Conservation (phyloP, 495 filamentous ascomycete genomes). For the Echria macrotheca region DNA sequence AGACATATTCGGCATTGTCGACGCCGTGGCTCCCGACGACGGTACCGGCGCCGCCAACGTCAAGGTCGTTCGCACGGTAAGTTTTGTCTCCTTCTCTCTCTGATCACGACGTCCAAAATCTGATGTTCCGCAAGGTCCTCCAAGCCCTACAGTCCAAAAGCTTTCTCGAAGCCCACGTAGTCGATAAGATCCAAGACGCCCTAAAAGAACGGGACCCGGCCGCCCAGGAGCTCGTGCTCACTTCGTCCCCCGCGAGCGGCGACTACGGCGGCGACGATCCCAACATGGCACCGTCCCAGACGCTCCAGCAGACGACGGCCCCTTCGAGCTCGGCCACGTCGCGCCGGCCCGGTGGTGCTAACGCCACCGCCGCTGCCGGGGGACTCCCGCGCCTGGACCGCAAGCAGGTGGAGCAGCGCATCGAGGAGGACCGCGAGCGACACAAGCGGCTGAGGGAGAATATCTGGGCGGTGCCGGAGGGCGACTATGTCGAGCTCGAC, state of each 20-base stretch:
- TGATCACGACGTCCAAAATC: too few species aligned
- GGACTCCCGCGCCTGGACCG: too few species aligned
- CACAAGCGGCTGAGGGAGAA: conserved; percentile 86
- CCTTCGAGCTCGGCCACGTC: conserved; percentile 43
- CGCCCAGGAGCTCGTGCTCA: conserved; percentile 32
- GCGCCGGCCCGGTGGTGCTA: too few species aligned
- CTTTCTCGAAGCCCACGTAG: conserved; percentile 61
- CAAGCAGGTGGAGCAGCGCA: conserved; percentile 84
- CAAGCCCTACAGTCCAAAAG: conserved; percentile 60
- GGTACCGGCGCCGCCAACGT: conserved; percentile 90
- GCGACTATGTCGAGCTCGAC: conserved; percentile 60
- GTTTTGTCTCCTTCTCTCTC: too few species aligned
- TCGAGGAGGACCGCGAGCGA: conserved; percentile 92
- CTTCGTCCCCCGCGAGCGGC: too few species aligned
- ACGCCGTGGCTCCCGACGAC: conserved; percentile 80
- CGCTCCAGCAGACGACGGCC: too few species aligned
- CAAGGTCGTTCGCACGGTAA: conserved; percentile 83
- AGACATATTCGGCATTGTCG: conserved; percentile 83
- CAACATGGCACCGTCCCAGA: conserved; percentile 26
- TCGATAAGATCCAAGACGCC: conserved; percentile 71
- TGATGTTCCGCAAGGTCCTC: conserved; percentile 60
- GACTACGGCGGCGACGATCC: conserved; percentile 32
- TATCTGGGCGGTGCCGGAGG: conserved; percentile 75
- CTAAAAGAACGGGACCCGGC: conserved; percentile 65
- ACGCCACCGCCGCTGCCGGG: too few species aligned